Evolutionary conservation across 345 rosid species (phyloP), one percentile per base, ranked within the genome.

Genomic region (Gossypium bickii): DNA sequence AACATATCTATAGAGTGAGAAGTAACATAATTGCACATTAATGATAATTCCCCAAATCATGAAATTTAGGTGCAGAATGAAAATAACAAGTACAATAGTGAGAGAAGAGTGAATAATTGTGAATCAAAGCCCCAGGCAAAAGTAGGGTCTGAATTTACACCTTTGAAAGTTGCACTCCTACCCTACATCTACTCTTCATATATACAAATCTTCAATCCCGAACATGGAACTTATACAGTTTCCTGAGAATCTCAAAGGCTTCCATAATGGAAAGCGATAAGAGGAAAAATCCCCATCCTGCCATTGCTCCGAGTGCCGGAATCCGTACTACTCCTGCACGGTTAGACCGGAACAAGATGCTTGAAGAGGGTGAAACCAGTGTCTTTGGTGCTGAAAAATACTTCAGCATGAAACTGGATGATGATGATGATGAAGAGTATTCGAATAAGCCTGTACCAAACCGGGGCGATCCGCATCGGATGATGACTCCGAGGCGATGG

Each of bases 321-420:
- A 27, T 51, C 6, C 60, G 38, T n/a, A 18, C 47, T n/a, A 18
- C 47, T 41, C 80, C 76, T 5, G 44, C 53, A 55, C 72, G 74
- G 61, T 59, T 77, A n/a, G 80, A 75, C 72, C 76, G 80, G 64
- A 62, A 76, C 22, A 79, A 66, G 62, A 13, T 72, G 12, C 12
- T 56, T 2, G 78, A 55, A 65, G 87, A 75, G 51, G 84, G 80
- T 9, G 92, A 84, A 64, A 79, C 85, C 22, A 78, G 88, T 2
- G 82, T 90, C 38, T 88, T 88, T 59, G 83, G 78, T 9, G 89
- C 94, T 38, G 89, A 88, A 65, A 86, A 76, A 73, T 88, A 90
- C 81, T 84, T 84, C 84, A 86, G 84, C 71, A 79, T 74, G 86
- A 82, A 67, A 56, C 68, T 81, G 10, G 89, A 80, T 29, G 80